Evolutionary conservation across 1,284 basidiomycete species (phyloP).

Genomic region (Trichosporon sp.): DNA sequence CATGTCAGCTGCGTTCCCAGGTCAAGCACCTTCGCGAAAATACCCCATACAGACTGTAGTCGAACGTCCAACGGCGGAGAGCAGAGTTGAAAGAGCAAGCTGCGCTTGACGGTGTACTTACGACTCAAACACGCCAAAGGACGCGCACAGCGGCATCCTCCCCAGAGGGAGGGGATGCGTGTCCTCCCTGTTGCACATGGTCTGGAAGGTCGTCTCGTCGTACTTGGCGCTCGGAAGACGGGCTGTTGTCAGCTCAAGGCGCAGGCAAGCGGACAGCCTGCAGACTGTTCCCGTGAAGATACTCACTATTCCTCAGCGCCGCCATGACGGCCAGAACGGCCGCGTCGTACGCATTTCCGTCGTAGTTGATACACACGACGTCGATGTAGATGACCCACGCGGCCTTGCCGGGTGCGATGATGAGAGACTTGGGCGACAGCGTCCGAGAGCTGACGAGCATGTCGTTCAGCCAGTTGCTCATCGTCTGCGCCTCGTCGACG

Average conservation of each 20-base stretch:
- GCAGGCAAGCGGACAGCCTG: neutral
- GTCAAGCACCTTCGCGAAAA: no score
- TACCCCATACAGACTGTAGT: no score
- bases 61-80: no score
- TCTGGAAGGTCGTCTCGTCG: slow-evolving; percentile 68
- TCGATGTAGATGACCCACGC: slow-evolving; percentile 94
- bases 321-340: slow-evolving; percentile 82
- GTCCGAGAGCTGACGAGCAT: slow-evolving; percentile 71
- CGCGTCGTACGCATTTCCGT: slow-evolving; percentile 93
- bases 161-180: slow-evolving; percentile 58
- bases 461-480: slow-evolving; percentile 79
- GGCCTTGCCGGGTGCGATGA: slow-evolving; percentile 76
- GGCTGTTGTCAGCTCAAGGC: slow-evolving; percentile 59
- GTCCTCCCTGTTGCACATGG: slow-evolving; percentile 66
- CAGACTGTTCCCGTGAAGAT: no score
- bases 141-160: slow-evolving; percentile 65
- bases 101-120: slow-evolving; percentile 54
- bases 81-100: no score
- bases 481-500: slow-evolving; percentile 82
- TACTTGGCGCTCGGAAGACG: slow-evolving; percentile 72
- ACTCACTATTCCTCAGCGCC: slow-evolving; percentile 79
- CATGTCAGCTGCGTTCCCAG: slow-evolving; percentile 8
- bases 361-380: slow-evolving; percentile 91
- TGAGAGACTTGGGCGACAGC: slow-evolving; percentile 69
- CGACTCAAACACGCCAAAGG: slow-evolving; percentile 83